phyloP scores from a whole-genome alignment of 1,284 basidiomycete species.

The Xanthoconium separans region DNA sequence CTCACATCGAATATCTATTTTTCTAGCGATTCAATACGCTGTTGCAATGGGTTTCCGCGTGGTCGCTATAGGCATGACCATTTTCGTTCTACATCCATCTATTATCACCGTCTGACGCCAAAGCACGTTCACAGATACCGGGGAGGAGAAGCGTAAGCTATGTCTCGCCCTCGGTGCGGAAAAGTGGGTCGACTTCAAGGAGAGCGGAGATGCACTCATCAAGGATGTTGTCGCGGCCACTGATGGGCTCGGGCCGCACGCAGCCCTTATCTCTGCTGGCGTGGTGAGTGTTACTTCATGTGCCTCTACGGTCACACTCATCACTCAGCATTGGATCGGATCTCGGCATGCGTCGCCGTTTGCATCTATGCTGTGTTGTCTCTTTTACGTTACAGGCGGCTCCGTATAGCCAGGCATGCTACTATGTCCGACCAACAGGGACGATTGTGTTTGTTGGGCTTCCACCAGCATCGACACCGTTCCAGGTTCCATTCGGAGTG shows the following conservation, averaged over 20 bases:
- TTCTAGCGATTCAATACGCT: conserved; percentile 63
- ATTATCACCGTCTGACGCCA: neutral
- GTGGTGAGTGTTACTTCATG: conserved; percentile 31
- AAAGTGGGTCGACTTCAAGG: conserved; percentile 70
- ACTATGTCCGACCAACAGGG: conserved; percentile 57
- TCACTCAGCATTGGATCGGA: neutral
- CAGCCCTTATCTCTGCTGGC: conserved; percentile 55
- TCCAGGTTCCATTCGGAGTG: conserved; percentile 54
- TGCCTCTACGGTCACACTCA: neutral
- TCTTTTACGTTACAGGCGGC: conserved; percentile 32
- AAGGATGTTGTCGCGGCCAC: conserved; percentile 53
- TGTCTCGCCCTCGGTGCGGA: conserved; percentile 62
- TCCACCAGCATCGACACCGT: conserved; percentile 27
- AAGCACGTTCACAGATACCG: conserved; percentile 47
- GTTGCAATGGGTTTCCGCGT: conserved; percentile 64
- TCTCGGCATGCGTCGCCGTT: neutral
- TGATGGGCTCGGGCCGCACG: conserved; percentile 67
- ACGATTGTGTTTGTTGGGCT: conserved; percentile 66
- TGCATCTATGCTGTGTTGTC: neutral
- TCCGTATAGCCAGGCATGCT: conserved; percentile 64
- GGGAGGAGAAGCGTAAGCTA: conserved; percentile 62
- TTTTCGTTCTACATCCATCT: neutral
- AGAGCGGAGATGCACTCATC: conserved; percentile 43
- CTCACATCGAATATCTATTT: neutral
- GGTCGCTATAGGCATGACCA: conserved; percentile 57